These are phyloP conservation scores for Agarophyton chilense DNA, from an alignment of 23 red algal genomes.

Conservation along the genomic window DNA sequence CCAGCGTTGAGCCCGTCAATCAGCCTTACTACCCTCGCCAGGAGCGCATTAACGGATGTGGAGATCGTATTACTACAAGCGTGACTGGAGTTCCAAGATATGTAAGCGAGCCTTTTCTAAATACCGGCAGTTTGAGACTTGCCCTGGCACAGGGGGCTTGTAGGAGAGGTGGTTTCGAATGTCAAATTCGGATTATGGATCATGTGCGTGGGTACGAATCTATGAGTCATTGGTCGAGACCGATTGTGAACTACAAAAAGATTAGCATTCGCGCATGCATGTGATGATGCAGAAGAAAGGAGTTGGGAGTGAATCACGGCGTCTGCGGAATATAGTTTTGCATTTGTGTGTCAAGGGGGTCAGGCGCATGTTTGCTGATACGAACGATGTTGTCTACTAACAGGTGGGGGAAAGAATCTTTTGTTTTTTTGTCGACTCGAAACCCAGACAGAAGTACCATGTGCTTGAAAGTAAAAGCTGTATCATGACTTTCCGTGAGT, in stretches of 20 bases:
- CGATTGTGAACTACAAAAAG: background rate
- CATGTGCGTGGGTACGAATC: background rate
- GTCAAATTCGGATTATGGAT: background rate
- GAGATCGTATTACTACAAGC: background rate
- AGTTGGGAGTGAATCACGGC: too few species aligned
- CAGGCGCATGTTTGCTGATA: too few species aligned
- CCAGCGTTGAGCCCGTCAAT: background rate
- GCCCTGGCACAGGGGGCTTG: background rate
- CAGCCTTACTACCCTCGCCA: background rate
- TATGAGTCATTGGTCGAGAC: background rate
- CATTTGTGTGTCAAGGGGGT: too few species aligned
- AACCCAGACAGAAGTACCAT: too few species aligned
- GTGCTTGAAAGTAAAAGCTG: too few species aligned
- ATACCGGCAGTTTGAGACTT: background rate
- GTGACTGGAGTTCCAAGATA: background rate
- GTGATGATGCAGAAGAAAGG: too few species aligned
- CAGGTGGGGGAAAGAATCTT: too few species aligned
- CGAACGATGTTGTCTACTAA: too few species aligned
- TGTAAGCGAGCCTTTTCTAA: background rate
- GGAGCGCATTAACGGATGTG: background rate
- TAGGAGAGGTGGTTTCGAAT: background rate
- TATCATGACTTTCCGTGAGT: too few species aligned
- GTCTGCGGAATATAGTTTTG: too few species aligned
- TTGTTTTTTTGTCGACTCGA: too few species aligned
- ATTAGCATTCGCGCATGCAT: background rate